phyloP scores from a whole-genome alignment of 2,329 filamentous ascomycete species.

The Uncinocarpus reesii region DNA sequence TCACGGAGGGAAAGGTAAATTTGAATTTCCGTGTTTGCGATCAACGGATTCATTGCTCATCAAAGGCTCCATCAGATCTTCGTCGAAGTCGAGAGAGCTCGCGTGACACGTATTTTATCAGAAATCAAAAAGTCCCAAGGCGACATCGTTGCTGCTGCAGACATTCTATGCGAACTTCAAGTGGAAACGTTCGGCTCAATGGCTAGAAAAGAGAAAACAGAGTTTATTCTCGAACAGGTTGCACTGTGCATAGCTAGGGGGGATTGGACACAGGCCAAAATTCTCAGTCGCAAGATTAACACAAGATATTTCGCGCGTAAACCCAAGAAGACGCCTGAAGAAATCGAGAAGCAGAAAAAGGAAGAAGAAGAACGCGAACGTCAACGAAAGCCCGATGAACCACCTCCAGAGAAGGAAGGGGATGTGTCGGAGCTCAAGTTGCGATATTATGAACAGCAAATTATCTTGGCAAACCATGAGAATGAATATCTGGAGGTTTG shows the following conservation, averaged over 20 bases:
- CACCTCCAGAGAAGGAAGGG: slow-evolving; percentile 66
- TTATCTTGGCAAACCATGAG: slow-evolving; percentile 89
- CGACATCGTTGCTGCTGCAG: slow-evolving; percentile 77
- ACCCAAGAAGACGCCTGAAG: slow-evolving; percentile 79
- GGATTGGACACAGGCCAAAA: slow-evolving; percentile 92
- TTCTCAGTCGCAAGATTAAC: slow-evolving; percentile 93
- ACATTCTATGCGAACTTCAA: slow-evolving; percentile 92
- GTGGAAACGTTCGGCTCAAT: slow-evolving; percentile 99
- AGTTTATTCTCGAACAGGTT: slow-evolving; percentile 95
- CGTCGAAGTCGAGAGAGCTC: slow-evolving; percentile 93
- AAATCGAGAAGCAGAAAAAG: slow-evolving; percentile 83
- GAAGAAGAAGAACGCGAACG: slow-evolving; percentile 66
- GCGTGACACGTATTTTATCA: slow-evolving; percentile 87
- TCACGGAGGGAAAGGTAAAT: slow-evolving; percentile 86
- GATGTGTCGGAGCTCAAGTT: slow-evolving; percentile 96
- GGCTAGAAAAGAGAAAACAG: slow-evolving; percentile 93
- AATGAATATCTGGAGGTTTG: slow-evolving; percentile 95
- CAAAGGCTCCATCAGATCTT: slow-evolving; percentile 58
- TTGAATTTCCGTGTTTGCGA: background rate
- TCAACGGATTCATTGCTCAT: slow-evolving; percentile 12
- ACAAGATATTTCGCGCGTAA: slow-evolving; percentile 83
- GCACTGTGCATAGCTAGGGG: slow-evolving; percentile 86
- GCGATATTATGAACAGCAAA: slow-evolving; percentile 94
- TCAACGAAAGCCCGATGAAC: slow-evolving; percentile 64
- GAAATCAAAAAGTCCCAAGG: slow-evolving; percentile 96